A percentile compares a stretch with the other conserved stretches of the same genome.
Conservation (phyloP, 768 basidiomycete genomes). For the Sporobolomyces roseus region DNA sequence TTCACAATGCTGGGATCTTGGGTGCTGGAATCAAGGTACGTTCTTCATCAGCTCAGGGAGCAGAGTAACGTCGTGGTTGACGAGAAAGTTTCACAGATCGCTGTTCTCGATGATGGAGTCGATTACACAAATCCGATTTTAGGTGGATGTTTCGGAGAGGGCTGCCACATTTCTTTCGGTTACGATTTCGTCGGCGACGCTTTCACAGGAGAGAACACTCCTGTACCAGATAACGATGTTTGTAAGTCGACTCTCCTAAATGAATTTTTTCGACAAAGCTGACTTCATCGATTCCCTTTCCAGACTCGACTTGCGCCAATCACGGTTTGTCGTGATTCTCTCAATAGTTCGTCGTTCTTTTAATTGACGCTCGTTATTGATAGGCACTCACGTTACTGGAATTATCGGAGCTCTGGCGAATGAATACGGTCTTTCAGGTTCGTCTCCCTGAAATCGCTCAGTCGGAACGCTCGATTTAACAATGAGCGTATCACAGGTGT, state of each 20-base stretch:
- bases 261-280: too few relatives aligned
- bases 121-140: slow-evolving; percentile 49
- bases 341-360: too few relatives aligned
- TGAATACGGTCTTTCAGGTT: slow-evolving; percentile 62
- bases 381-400: slow-evolving; percentile 51
- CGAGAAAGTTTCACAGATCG: slow-evolving; percentile 49
- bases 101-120: slow-evolving; percentile 56
- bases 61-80: not conserved
- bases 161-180: slow-evolving; percentile 49
- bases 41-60: not conserved
- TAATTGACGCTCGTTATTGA: too few relatives aligned
- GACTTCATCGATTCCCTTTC: not conserved
- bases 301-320: slow-evolving; percentile 11
- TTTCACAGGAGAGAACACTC: slow-evolving; percentile 54
- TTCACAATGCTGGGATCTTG: slow-evolving; percentile 61
- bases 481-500: slow-evolving; percentile 47
- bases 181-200: slow-evolving; percentile 47
- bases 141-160: slow-evolving; percentile 49
- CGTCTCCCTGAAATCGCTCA: not conserved
- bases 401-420: slow-evolving; percentile 64
- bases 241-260: not conserved
- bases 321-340: not conserved
- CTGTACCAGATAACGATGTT: slow-evolving; percentile 56
- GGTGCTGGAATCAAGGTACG: slow-evolving; percentile 60
- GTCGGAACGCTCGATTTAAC: not conserved